Evolutionary conservation across 179 eudicot genomes (phyloP), one percentile per base, ranked within the genome.

Genomic region (Corrigiola litoralis): DNA sequence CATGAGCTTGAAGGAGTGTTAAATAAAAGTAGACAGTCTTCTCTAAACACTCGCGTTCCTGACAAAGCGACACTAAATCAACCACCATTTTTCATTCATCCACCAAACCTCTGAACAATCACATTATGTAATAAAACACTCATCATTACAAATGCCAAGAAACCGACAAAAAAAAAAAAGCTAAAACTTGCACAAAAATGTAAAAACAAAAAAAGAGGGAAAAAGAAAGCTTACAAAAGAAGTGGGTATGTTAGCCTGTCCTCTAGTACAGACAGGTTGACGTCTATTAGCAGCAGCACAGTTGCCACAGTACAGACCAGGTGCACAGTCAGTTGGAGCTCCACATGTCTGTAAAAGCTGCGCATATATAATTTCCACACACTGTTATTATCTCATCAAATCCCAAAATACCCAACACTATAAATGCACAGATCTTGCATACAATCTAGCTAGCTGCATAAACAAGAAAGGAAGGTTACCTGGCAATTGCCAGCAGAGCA

Each of bases 261-360:
- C 99, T 79, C 99, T 81, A 41, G 74, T 83, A 61, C 99, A 94
- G 31, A 84, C 37, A 44, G 92, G 94, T 42, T 84, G 88, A 38
- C 65, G 70, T 62, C 78, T 86, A 16, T 70, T 80, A 61, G 77
- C 71, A 31, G 85, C 74, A 29, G 97, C 88, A 64, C 99, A 94
- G 61, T 84, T 94, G 4, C 99, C 99, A 75, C 99, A 94, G 79
- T 94, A 94, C 48, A 94, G 71, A 28, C 89, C 87, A 34, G 84
- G 61, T 28, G 85, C 88, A 78, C 99, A 94, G 64, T 94, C 96
- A 25, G 85, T 90, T 28, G 89, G 78, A 36, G 90, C 70, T 37
- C 91, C 69, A 72, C 97, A 94, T 20, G 91, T 69, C 32, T 94
- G 91, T 32, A 83, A 62, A 64, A 94, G 70, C 99, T 94, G 95